Evolutionary conservation across 768 basidiomycete species (phyloP).

Genomic region (Lanmaoa pseudosensibilis): DNA sequence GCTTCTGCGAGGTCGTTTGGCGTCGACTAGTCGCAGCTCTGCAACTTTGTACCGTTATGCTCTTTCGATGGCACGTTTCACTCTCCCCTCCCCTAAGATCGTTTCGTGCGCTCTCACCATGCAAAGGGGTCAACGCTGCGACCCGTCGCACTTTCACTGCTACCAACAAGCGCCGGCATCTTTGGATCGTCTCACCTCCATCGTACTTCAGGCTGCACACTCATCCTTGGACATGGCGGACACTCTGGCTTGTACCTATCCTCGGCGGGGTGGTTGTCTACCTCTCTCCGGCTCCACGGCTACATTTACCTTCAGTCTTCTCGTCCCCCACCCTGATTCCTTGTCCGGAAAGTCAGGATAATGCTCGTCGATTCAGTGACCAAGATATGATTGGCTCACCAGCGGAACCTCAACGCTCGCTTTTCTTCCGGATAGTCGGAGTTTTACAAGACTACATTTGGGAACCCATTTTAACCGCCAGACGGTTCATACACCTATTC

Average conservation of each 20-base stretch:
- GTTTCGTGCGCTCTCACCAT: constrained; percentile 16
- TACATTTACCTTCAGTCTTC: constrained; percentile 49
- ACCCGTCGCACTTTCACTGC: constrained; percentile 29
- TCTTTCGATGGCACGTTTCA: constrained; percentile 21
- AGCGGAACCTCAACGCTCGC: constrained; percentile 54
- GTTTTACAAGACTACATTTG: constrained; percentile 62
- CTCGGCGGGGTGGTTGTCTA: constrained; percentile 55
- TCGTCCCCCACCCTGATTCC: constrained; percentile 51
- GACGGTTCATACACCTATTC: constrained; percentile 81
- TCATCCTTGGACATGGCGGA: constrained; percentile 28
- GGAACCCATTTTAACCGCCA: constrained; percentile 83
- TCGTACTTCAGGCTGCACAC: constrained; percentile 24
- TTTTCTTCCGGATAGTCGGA: constrained; percentile 43
- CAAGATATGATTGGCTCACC: constrained; percentile 61
- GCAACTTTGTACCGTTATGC: constrained; percentile 37
- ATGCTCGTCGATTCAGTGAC: constrained; percentile 18
- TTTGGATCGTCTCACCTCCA: constrained; percentile 12
- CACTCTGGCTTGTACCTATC: constrained; percentile 56
- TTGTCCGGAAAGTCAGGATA: constrained; percentile 27
- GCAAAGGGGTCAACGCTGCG: background rate
- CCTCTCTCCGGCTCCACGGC: constrained; percentile 42
- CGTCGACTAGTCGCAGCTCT: constrained; percentile 37
- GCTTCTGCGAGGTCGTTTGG: constrained; percentile 45
- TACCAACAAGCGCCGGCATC: constrained; percentile 1
- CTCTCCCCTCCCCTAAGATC: constrained; percentile 29